Conservation (phyloP, 345 rosid genomes). For the Trapa bicornis region DNA sequence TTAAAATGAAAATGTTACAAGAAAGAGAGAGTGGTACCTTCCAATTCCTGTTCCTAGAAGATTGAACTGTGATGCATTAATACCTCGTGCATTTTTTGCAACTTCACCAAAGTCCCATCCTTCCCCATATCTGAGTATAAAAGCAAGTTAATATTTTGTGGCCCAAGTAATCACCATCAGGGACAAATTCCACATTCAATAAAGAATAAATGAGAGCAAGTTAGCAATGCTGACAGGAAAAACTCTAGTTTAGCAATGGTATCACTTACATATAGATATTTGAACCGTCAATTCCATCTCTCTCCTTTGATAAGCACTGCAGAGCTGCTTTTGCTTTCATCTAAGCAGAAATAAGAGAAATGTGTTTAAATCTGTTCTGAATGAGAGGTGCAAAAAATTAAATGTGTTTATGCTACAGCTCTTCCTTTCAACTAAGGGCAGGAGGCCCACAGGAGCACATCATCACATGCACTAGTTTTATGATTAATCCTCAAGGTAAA, state of each 20-base stretch:
- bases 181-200: not conserved
- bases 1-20: not conserved
- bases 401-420: not conserved
- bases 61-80: conserved; percentile 79
- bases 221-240: not conserved
- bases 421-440: not conserved
- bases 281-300: conserved; percentile 77
- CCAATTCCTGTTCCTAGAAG: conserved; percentile 78
- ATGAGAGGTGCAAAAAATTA: not conserved
- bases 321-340: conserved; percentile 64
- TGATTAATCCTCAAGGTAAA: not conserved
- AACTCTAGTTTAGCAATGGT: not conserved
- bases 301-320: conserved; percentile 45
- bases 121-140: conserved; percentile 66
- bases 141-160: not conserved
- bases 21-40: conserved; percentile 30
- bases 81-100: conserved; percentile 82
- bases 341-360: conserved; percentile 22
- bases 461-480: not conserved
- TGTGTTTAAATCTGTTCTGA: not conserved
- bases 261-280: conserved; percentile 59
- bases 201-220: not conserved
- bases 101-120: conserved; percentile 99
- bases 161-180: not conserved
- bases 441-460: not conserved